Evolutionary conservation across 2,329 filamentous ascomycete species (phyloP), one percentile per base, ranked within the genome.

Genomic region (Ascochyta fabae): DNA sequence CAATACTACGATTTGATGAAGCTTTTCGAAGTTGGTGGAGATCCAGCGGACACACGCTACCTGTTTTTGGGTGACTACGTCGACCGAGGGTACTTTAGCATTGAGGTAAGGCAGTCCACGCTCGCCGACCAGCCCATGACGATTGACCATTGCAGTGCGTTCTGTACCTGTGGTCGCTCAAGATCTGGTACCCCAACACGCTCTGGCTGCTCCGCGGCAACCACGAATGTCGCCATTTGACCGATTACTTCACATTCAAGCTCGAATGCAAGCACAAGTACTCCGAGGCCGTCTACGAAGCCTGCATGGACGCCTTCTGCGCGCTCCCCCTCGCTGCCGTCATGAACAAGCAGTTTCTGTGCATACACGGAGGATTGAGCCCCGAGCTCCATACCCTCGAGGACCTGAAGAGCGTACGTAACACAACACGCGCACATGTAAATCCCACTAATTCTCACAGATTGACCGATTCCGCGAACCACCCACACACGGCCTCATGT

Each of bases 1-100:
- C 95, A 99, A 80, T 99, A 98, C 81, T 99, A 96, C 77, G 95
- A 99, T 77, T 80, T 99, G 74, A 99, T 99, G 95, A 99, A 99
- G 83, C 84, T 99, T 31, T 99, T 99, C 72, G 95, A 99, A 78
- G 95, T 99, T 47, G 95, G 95, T 65, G 95, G 95, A 62, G 95
- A 99, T 77, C 95, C 95, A 36, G 87, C 94, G 49, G 95, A 99
- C 80, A 99, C 95, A 27, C 83, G 95, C 72, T 99, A 99, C 78
- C 86, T 99, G 57, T 99, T 99, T 79, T 82, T 99, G 62, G 95
- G 95, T 59, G 95, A 99, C 79, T 99, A 99, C 75, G 95, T 99
- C 63, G 95, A 99, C 76, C 86, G 95, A 76, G 95, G 95, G 49
- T 99, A 99, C 80, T 99, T 98, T 79, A 97, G 93, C 77, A 98